A percentile compares a stretch with the other conserved stretches of the same genome.
phyloP scores from a whole-genome alignment of 129 eudicot genomes.

The Solidago caesia region DNA sequence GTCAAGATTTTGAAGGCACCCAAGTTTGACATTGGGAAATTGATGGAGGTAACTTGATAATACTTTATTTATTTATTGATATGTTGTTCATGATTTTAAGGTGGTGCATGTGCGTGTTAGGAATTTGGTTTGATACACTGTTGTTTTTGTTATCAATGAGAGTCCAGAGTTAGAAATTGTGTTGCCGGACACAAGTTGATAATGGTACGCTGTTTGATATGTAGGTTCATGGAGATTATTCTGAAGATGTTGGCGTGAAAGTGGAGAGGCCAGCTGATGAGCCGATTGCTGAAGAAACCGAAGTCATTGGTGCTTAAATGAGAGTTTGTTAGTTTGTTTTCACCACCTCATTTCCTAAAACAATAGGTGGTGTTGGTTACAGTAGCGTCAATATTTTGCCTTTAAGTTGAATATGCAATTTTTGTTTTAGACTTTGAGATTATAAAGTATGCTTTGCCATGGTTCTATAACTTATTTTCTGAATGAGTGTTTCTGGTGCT shows the following conservation, averaged over 20 bases:
- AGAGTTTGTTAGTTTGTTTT: constrained; percentile 4
- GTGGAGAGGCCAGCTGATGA: constrained; percentile 62
- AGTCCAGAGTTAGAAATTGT: neutral
- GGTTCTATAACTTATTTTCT: neutral
- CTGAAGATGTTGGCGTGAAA: constrained; percentile 62
- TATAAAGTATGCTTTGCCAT: constrained; percentile 6
- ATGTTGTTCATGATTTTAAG: neutral
- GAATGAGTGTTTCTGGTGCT: neutral
- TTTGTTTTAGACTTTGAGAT: constrained; percentile 18
- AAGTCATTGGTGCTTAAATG: constrained; percentile 63
- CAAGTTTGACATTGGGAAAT: constrained; percentile 72
- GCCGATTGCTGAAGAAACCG: constrained; percentile 50
- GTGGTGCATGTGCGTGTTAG: too few species aligned
- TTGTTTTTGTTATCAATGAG: neutral
- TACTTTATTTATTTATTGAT: neutral
- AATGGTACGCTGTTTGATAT: neutral
- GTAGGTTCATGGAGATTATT: constrained; percentile 73
- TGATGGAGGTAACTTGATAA: constrained; percentile 56
- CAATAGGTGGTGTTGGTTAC: constrained; percentile 10
- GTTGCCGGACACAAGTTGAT: neutral
- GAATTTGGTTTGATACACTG: neutral
- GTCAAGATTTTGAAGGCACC: constrained; percentile 88
- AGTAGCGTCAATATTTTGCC: constrained; percentile 21
- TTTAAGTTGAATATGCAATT: constrained; percentile 13
- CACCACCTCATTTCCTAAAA: constrained; percentile 5